Evolutionary conservation across 2,329 filamentous ascomycete species (phyloP), one percentile per base, ranked within the genome.

Genomic region (Helicocarpus griseus): DNA sequence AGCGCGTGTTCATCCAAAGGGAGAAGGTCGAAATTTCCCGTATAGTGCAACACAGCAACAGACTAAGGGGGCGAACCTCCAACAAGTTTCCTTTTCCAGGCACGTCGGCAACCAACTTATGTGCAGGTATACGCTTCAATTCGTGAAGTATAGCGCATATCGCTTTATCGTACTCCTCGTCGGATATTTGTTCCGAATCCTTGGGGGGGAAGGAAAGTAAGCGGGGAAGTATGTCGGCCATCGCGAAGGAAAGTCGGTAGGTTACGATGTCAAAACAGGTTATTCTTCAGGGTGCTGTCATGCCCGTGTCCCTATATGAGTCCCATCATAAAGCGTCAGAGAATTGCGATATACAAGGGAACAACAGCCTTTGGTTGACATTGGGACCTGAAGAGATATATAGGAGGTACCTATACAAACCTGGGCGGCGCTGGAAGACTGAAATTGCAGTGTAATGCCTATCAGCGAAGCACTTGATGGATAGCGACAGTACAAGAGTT

Each of bases 161-260:
- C 47, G 26, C 17, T 39, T 49, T 29, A 21, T 49, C 47, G n/a
- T 49, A 49, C 24, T 40, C 35, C n/a, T 28, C 41, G 17, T 44
- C n/a, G 24, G 41, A n/a, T 44, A 19, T 17, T 44, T 28, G 14
- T 5, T 29, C 4, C 8, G 41, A 22, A 43, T 21, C 11, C 3
- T 14, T 14, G 3, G 41, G 41, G 17, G 24, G 41, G 41, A 44
- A 44, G 41, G 41, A 44, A 24, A 44, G 41, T 24, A 44, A 44
- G 17, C 41, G 41, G n/a, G 41, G 29, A 9, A 44, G 24, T 28
- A 31, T 44, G 9, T 44, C 41, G 14, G 6, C 26, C 41, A 44
- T 44, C 1, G 41, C n/a, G 41, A 44, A 9, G 24, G n/a, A 5
- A 26, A n/a, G n/a, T n/a, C 14, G 7, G 26, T n/a, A 22, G 14